A percentile compares a stretch with the other conserved stretches of the same genome.
phyloP scores from a whole-genome alignment of 2,329 filamentous ascomycete species.

The Chaetomium sp. region DNA sequence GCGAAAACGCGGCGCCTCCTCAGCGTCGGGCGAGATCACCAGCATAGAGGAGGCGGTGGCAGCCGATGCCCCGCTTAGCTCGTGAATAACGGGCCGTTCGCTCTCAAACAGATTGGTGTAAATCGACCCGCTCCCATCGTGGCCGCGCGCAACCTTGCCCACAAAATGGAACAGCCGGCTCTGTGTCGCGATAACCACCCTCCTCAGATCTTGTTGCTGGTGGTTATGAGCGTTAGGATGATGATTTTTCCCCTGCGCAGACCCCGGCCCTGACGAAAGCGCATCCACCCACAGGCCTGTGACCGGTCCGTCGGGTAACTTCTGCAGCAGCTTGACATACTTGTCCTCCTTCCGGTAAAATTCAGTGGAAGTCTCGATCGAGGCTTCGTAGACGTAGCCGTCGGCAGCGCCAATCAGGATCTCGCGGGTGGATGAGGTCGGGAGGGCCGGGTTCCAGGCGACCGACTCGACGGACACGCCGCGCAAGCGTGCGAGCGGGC shows the following conservation, averaged over 20 bases:
- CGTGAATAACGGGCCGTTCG: conserved; percentile 72
- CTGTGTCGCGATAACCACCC: conserved; percentile 75
- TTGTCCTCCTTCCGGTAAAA: conserved; percentile 95
- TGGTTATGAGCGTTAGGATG: background rate
- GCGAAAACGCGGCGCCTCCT: conserved; percentile 41
- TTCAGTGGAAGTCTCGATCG: conserved; percentile 88
- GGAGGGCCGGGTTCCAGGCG: conserved; percentile 89
- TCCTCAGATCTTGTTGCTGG: conserved; percentile 38
- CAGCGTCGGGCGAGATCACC: conserved; percentile 67
- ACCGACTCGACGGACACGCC: conserved; percentile 83
- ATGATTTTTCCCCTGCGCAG: background rate
- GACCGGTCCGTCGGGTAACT: conserved; percentile 72
- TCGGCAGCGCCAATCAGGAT: conserved; percentile 89
- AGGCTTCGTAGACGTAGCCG: conserved; percentile 90
- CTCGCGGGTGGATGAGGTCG: conserved; percentile 89
- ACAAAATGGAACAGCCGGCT: conserved; percentile 73
- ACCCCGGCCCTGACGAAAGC: conserved; percentile 44
- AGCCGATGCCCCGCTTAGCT: conserved; percentile 55
- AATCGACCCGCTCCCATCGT: conserved; percentile 76
- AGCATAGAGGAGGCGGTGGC: conserved; percentile 56
- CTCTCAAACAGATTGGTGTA: conserved; percentile 84
- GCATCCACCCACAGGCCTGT: conserved; percentile 81
- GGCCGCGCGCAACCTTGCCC: conserved; percentile 66
- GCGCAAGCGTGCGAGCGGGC: conserved; percentile 72
- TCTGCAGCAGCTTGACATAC: conserved; percentile 79